Evolutionary conservation across 2,329 filamentous ascomycete species (phyloP).

Genomic region (Periconia sp.): DNA sequence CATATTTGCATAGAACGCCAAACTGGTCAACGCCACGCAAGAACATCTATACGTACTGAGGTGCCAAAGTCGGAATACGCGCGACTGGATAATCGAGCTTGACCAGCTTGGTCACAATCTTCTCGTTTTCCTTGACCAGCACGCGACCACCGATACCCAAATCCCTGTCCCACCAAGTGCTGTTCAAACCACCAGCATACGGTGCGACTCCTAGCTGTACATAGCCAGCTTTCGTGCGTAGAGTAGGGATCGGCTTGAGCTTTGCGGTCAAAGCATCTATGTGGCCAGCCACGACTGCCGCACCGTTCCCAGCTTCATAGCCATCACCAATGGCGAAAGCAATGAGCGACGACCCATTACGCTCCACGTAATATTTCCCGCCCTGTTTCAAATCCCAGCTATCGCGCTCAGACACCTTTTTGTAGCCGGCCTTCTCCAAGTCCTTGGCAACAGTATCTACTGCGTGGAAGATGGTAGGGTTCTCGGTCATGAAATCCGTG

Average conservation of each 20-base stretch:
- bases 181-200: conserved; percentile 84
- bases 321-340: conserved; percentile 80
- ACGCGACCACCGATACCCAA: conserved; percentile 88
- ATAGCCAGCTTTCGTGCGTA: conserved; percentile 83
- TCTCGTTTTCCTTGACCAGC: conserved; percentile 76
- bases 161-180: conserved; percentile 97
- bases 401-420: conserved; percentile 76
- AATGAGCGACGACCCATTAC: conserved; percentile 83
- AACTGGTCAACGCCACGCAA: too few species aligned
- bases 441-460: conserved; percentile 77
- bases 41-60: conserved; percentile 54
- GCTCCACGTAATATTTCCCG: conserved; percentile 85
- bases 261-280: conserved; percentile 89
- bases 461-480: conserved; percentile 92
- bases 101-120: conserved; percentile 79
- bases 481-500: conserved; percentile 81
- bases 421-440: conserved; percentile 72
- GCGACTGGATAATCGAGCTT: conserved; percentile 94
- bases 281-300: conserved; percentile 87
- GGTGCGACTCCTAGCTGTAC: conserved; percentile 88
- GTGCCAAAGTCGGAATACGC: conserved; percentile 85
- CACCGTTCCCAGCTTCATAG: conserved; percentile 82
- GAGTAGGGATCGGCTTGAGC: conserved; percentile 85
- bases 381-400: conserved; percentile 79
- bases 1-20: too few species aligned